Conservation (phyloP, 495 filamentous ascomycete genomes). For the Penicillium steckii region DNA sequence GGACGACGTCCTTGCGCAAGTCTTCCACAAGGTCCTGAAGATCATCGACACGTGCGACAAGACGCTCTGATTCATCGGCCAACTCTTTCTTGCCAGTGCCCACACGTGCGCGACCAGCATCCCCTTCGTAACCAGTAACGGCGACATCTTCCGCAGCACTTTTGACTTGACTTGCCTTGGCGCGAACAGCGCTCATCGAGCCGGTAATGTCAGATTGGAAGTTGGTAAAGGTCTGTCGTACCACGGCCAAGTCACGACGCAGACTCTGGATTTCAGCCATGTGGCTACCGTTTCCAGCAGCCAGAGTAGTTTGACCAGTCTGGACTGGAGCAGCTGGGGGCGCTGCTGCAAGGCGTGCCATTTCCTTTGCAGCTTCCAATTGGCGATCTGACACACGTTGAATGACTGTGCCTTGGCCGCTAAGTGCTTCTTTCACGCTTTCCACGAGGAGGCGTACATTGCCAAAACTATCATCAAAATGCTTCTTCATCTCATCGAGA, state of each 20-base stretch:
- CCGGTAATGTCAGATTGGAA: slow-evolving; percentile 84
- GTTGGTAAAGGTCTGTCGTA: slow-evolving; percentile 89
- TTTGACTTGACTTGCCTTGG: slow-evolving; percentile 80
- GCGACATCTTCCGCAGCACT: slow-evolving; percentile 64
- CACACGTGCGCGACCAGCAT: slow-evolving; percentile 79
- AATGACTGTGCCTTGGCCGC: slow-evolving; percentile 74
- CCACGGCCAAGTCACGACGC: slow-evolving; percentile 85
- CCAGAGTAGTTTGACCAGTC: slow-evolving; percentile 16
- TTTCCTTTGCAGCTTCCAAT: slow-evolving; percentile 85
- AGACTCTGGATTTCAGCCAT: slow-evolving; percentile 75
- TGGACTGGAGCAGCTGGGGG: slow-evolving; percentile 45
- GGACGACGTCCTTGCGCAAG: slow-evolving; percentile 94
- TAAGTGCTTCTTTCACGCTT: slow-evolving; percentile 72
- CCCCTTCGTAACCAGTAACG: slow-evolving; percentile 62
- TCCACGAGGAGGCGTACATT: slow-evolving; percentile 77
- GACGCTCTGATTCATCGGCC: slow-evolving; percentile 76
- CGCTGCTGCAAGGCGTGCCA: slow-evolving; percentile 74
- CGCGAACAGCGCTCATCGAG: slow-evolving; percentile 79
- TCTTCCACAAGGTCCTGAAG: slow-evolving; percentile 96
- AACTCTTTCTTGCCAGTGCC: slow-evolving; percentile 81
- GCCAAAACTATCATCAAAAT: slow-evolving; percentile 91
- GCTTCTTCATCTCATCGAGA: slow-evolving; percentile 94
- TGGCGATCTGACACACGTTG: slow-evolving; percentile 90
- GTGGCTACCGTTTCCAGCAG: slow-evolving; percentile 50
- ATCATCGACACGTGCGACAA: slow-evolving; percentile 90